Evolutionary conservation across 768 basidiomycete species (phyloP).

Genomic region (Kwoniella europaea): DNA sequence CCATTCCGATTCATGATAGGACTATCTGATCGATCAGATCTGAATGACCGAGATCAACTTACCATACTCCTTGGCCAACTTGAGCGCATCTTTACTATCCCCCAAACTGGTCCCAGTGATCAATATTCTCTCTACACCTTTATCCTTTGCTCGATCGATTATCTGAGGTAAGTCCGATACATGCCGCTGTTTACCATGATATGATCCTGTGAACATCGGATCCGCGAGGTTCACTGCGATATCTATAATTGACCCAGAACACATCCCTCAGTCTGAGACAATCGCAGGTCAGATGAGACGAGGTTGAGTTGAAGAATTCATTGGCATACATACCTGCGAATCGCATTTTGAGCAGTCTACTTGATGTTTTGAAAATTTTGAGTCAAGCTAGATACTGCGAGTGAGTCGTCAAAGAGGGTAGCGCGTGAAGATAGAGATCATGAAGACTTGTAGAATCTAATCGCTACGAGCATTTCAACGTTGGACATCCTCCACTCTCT

Average conservation of each 20-base stretch:
- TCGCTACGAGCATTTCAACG: too few relatives aligned
- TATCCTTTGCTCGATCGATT: constrained; percentile 64
- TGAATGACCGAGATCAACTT: too few relatives aligned
- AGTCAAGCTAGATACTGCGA: not conserved
- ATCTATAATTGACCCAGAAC: constrained; percentile 38
- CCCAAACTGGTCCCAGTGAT: constrained; percentile 74
- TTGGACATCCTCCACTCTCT: constrained; percentile 25
- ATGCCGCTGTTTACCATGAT: constrained; percentile 60
- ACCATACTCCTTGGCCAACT: constrained; percentile 69
- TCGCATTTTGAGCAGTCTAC: constrained; percentile 14
- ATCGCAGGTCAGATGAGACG: not conserved
- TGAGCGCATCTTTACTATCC: constrained; percentile 68
- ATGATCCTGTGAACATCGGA: constrained; percentile 59
- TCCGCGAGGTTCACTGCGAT: constrained; percentile 62
- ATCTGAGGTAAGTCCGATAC: constrained; percentile 71
- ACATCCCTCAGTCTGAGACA: not conserved
- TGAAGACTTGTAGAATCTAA: not conserved
- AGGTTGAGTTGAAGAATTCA: not conserved
- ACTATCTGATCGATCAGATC: too few relatives aligned
- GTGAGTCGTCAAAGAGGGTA: not conserved
- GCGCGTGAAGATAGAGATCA: not conserved
- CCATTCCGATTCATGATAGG: too few relatives aligned
- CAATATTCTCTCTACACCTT: constrained; percentile 73
- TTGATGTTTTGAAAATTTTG: constrained; percentile 1
- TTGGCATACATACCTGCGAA: constrained; percentile 20